A percentile compares a stretch with the other conserved stretches of the same genome.
Conservation (phyloP, 805 yeast genomes). For the Cyberlindnera maclurae region DNA sequence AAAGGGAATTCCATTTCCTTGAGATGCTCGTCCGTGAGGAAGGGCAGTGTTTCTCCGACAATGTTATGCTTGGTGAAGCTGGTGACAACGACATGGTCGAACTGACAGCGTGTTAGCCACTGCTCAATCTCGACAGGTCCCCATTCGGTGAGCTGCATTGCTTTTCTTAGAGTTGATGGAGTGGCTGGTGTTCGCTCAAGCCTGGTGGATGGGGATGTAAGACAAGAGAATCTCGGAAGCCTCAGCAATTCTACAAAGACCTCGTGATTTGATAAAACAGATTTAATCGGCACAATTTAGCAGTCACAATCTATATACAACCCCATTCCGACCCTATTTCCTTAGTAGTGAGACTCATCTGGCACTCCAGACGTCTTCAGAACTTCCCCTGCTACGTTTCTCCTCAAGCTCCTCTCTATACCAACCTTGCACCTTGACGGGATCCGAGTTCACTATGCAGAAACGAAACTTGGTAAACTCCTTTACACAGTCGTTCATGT, state of each 20-base stretch:
- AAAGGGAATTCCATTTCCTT: slow-evolving; percentile 61
- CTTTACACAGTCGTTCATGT: slow-evolving; percentile 60
- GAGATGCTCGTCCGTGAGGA: slow-evolving; percentile 62
- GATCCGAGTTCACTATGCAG: slow-evolving; percentile 57
- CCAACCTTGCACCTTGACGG: slow-evolving; percentile 62
- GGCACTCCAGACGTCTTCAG: slow-evolving; percentile 80
- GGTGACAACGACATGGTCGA: slow-evolving; percentile 12
- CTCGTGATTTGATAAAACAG: not conserved
- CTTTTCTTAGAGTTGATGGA: not conserved
- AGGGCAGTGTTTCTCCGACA: slow-evolving; percentile 66
- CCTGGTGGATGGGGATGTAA: not conserved
- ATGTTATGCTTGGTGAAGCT: slow-evolving; percentile 51
- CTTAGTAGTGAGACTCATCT: not conserved
- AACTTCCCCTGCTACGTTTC: slow-evolving; percentile 59
- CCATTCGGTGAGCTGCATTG: slow-evolving; percentile 16
- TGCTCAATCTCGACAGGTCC: slow-evolving; percentile 19
- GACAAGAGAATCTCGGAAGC: not conserved
- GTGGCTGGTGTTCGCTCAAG: not conserved
- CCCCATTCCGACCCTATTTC: not conserved
- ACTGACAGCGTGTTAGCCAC: slow-evolving; percentile 18
- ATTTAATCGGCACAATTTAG: not conserved
- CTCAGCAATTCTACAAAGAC: not conserved
- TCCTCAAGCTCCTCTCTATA: slow-evolving; percentile 57
- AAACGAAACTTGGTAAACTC: slow-evolving; percentile 75
- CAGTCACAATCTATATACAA: not conserved